Conservation (phyloP, 140 eudicot genomes). For the Stevia rebaudiana region DNA sequence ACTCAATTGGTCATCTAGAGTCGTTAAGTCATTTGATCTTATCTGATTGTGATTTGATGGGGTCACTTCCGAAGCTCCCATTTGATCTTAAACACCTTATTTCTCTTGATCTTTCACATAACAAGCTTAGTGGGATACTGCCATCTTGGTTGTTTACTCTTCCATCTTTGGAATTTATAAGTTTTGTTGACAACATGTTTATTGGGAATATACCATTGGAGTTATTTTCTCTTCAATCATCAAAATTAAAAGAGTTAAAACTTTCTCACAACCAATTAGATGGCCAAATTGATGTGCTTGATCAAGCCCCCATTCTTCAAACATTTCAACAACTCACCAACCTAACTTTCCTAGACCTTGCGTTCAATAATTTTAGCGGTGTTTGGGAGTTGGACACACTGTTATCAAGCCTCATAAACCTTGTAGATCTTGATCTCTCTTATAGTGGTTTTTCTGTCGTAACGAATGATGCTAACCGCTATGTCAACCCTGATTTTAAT, state of each 20-base stretch:
- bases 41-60: neutral
- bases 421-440: constrained; percentile 8
- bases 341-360: constrained; percentile 5
- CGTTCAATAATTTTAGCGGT: constrained; percentile 18
- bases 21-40: constrained; percentile 20
- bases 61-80: constrained; percentile 12
- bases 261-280: neutral
- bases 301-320: neutral
- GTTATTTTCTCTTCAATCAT: neutral
- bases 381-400: constrained; percentile 10
- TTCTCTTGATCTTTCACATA: neutral
- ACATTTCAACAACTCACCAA: neutral
- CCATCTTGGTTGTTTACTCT: constrained; percentile 23
- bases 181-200: constrained; percentile 10
- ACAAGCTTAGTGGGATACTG: constrained; percentile 27
- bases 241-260: neutral
- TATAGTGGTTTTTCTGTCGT: constrained; percentile 18
- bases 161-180: constrained; percentile 1
- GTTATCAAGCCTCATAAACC: constrained; percentile 22
- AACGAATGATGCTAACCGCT: too few species aligned
- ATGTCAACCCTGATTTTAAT: neutral
- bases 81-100: constrained; percentile 8
- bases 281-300: constrained; percentile 15
- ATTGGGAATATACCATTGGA: constrained; percentile 17
- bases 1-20: constrained; percentile 28